These are phyloP conservation scores for Coprinopsis strossmayeri DNA, from an alignment of 768 basidiomycete species.

Conservation along the genomic window DNA sequence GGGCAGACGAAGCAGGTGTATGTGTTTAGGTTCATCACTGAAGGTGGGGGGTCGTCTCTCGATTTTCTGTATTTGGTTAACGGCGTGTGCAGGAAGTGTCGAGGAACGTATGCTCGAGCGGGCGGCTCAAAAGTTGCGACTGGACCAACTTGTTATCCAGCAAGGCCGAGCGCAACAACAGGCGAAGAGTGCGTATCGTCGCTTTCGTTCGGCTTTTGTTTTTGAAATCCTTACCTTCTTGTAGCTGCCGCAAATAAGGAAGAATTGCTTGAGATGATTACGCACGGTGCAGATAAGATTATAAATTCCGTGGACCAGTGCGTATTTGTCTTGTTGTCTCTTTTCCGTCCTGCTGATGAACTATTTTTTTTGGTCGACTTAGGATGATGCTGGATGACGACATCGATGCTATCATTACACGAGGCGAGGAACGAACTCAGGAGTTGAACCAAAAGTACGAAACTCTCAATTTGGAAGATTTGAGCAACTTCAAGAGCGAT, in stretches of 20 bases:
- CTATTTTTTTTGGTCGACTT: background rate
- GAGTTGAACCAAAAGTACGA: constrained; percentile 92
- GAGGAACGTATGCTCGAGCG: constrained; percentile 94
- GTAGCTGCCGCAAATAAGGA: constrained; percentile 90
- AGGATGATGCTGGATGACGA: constrained; percentile 80
- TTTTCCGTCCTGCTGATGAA: background rate
- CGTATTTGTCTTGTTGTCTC: constrained; percentile 18
- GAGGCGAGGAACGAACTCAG: constrained; percentile 85
- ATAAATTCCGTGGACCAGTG: constrained; percentile 77
- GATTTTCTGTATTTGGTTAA: no score
- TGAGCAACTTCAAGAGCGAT: constrained; percentile 96
- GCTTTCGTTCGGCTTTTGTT: background rate
- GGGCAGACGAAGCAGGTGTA: constrained; percentile 98
- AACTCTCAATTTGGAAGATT: constrained; percentile 85
- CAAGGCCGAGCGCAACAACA: constrained; percentile 80
- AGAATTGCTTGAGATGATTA: constrained; percentile 96
- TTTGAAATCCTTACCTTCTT: background rate
- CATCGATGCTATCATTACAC: constrained; percentile 89
- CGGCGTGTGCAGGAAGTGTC: no score
- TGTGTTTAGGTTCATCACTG: constrained; percentile 94
- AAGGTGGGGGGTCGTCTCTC: no score
- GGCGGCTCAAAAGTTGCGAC: constrained; percentile 89
- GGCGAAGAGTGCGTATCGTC: constrained; percentile 55
- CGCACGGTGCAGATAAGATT: constrained; percentile 95
- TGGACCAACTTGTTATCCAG: constrained; percentile 96